Percentiles rank a stretch among this genome's conserved stretches.
These are phyloP conservation scores for Euphorbia peplus DNA, from an alignment of 345 rosid genomes.

Conservation along the genomic window DNA sequence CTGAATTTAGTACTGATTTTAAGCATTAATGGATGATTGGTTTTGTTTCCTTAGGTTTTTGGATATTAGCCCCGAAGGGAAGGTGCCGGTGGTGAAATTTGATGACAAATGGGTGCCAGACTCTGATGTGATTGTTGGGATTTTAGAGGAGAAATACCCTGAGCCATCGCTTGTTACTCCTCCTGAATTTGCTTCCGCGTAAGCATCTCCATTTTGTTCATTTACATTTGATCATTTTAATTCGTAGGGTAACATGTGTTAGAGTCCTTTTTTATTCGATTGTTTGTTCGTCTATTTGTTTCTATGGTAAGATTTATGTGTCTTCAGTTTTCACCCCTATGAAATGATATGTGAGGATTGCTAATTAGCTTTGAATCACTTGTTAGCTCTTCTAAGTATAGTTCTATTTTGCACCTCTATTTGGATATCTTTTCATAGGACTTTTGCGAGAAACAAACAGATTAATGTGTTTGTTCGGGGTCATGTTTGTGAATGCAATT, in stretches of 20 bases:
- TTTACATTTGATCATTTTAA: not conserved
- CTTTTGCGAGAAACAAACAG: not conserved
- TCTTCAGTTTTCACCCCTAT: not conserved
- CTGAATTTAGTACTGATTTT: not conserved
- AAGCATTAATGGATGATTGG: not conserved
- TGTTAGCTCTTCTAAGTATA: not conserved
- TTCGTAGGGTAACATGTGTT: not conserved
- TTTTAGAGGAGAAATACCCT: slow-evolving; percentile 83
- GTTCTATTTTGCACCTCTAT: not conserved
- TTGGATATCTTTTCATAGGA: not conserved
- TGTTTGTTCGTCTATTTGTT: not conserved
- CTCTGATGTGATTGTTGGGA: slow-evolving; percentile 74
- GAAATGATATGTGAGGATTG: not conserved
- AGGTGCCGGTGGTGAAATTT: slow-evolving; percentile 69
- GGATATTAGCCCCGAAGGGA: slow-evolving; percentile 78
- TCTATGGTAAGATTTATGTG: not conserved
- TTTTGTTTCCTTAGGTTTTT: slow-evolving; percentile 47
- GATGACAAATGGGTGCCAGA: slow-evolving; percentile 85
- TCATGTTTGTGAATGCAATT: not conserved
- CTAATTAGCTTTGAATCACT: not conserved
- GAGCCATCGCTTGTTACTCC: slow-evolving; percentile 66
- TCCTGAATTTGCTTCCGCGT: slow-evolving; percentile 63
- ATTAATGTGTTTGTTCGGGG: not conserved
- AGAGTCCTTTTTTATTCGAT: not conserved
- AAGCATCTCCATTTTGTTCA: slow-evolving; percentile 17